Conservation (phyloP, 495 filamentous ascomycete genomes). For the Tuber borchii region DNA sequence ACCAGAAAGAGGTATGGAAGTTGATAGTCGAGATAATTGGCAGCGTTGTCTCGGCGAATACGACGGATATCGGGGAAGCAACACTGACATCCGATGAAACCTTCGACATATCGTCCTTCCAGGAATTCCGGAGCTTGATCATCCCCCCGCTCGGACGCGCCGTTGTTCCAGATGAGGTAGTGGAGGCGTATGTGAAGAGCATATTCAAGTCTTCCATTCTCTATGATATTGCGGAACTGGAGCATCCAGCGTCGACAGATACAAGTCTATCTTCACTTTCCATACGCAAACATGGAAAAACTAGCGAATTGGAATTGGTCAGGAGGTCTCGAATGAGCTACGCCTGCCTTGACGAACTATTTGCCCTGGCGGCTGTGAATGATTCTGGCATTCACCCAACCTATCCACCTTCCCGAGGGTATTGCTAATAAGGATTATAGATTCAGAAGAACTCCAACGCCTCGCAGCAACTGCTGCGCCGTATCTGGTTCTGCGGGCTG, state of each 20-base stretch:
- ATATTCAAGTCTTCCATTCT: slow-evolving; percentile 74
- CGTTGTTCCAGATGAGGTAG: slow-evolving; percentile 58
- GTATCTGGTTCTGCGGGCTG: slow-evolving; percentile 74
- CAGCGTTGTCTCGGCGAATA: slow-evolving; percentile 54
- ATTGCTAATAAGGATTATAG: slow-evolving; percentile 9
- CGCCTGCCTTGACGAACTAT: slow-evolving; percentile 71
- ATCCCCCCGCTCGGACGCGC: slow-evolving; percentile 64
- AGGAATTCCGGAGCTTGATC: slow-evolving; percentile 60
- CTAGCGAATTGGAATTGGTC: slow-evolving; percentile 32
- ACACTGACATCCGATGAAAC: slow-evolving; percentile 58
- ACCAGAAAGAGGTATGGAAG: slow-evolving; percentile 52
- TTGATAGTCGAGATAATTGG: slow-evolving; percentile 55
- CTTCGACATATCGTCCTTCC: slow-evolving; percentile 74
- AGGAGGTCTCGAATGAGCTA: slow-evolving; percentile 65
- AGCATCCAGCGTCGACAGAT: slow-evolving; percentile 12
- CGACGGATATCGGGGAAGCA: slow-evolving; percentile 43
- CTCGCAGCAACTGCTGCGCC: slow-evolving; percentile 74
- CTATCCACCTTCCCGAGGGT: neutral
- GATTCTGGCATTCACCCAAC: slow-evolving; percentile 27
- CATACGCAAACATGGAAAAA: slow-evolving; percentile 25
- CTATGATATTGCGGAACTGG: slow-evolving; percentile 26
- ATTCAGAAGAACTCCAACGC: slow-evolving; percentile 40
- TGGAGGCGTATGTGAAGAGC: slow-evolving; percentile 63
- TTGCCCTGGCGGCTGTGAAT: slow-evolving; percentile 58
- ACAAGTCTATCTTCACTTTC: slow-evolving; percentile 21